Percentiles rank a stretch among this genome's conserved stretches.
phyloP scores from a whole-genome alignment of 164 flowering plant genomes.

The Macadamia integrifolia region DNA sequence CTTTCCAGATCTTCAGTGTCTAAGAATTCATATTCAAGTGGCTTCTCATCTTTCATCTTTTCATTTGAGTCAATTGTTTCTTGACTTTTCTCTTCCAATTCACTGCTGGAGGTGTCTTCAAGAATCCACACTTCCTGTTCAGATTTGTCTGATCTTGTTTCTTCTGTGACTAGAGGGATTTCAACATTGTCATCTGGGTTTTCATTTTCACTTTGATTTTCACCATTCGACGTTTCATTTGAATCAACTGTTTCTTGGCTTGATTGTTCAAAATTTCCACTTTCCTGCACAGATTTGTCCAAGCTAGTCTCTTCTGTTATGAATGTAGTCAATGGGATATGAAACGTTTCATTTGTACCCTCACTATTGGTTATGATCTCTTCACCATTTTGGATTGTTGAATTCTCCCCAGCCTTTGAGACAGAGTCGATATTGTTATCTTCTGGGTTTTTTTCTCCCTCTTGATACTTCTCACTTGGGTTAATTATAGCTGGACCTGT shows the following conservation, averaged over 20 bases:
- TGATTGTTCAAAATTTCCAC: too few species aligned
- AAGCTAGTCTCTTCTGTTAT: too few species aligned
- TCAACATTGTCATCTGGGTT: slow-evolving; percentile 1
- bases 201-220: too few species aligned
- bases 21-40: too few species aligned
- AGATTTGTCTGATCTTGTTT: not conserved
- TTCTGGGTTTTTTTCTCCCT: slow-evolving; percentile 9
- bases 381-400: slow-evolving; percentile 10
- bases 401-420: not conserved
- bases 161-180: not conserved
- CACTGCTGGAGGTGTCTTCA: not conserved
- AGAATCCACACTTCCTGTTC: not conserved
- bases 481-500: slow-evolving; percentile 8
- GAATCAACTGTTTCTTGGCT: too few species aligned
- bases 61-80: not conserved
- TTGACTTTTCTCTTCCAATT: not conserved
- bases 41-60: not conserved
- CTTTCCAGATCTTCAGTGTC: too few species aligned
- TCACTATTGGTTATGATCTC: slow-evolving; percentile 3
- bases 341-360: slow-evolving; percentile 1
- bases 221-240: too few species aligned
- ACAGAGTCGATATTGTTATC: slow-evolving; percentile 6
- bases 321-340: not conserved
- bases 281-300: too few species aligned
- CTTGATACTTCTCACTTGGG: slow-evolving; percentile 13